Evolutionary conservation across 2,329 filamentous ascomycete genomes (phyloP), one percentile per base, ranked within the genome.

Genomic region (Clonostachys sp.): DNA sequence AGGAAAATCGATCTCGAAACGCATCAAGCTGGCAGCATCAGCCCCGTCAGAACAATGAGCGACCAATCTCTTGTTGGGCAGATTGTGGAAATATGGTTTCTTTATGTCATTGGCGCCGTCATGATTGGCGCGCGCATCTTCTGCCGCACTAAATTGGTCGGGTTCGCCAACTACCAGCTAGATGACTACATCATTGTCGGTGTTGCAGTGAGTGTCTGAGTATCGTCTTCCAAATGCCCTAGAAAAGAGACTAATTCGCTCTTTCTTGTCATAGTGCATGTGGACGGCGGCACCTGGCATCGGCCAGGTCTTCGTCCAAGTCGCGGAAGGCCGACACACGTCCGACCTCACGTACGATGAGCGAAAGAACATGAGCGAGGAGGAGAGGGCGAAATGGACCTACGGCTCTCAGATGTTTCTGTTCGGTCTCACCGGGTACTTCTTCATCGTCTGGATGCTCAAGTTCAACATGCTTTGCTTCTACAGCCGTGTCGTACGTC

Each of bases 401-500:
- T 65, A 50, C 47, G 66, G 64, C 1, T 62, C 67, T 0, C 58
- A 70, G 43, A 60, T 61, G 42, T 71, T 69, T 45, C 53, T 66
- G 17, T 53, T 62, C 2, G 67, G 65, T 2, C 55, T 65, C 35
- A 53, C 54, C 12, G 58, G 57, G 3, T 70, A 71, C 12, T 55
- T 61, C 12, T 50, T 61, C 12, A 60, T 69, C 30, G 54, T 71
- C 5, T 71, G 67, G 68, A 61, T 55, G 0, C 53, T 71, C 45
- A 71, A 70, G 48, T 55, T 71, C 34, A 68, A 67, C 53, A 70
- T 71, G 65, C 45, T 70, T 16, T 70, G 64, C 48, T 62, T 71
- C 14, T 71, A 68, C 46, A 54, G 56, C 13, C 64, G 66, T 1
- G 54, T 71, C 6, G 62, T 69, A 5, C 57, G 54, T 5, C 61